Percentiles rank a stretch among this genome's conserved stretches.
phyloP scores from a whole-genome alignment of 2,329 filamentous ascomycete species.

The Paecilomyces variotii region DNA sequence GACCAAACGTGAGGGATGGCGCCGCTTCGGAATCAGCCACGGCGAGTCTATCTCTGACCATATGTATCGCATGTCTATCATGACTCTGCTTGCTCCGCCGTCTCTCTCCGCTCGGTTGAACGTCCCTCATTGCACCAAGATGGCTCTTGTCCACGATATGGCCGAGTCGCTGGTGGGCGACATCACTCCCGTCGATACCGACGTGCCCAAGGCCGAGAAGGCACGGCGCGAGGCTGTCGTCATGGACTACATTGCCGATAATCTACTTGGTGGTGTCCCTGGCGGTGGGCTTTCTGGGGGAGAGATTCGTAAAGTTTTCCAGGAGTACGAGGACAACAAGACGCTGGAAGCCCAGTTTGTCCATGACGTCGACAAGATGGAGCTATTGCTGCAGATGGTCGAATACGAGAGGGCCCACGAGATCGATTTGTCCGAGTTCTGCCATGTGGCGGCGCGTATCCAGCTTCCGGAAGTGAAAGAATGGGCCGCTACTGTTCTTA shows the following conservation, averaged over 20 bases:
- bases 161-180: constrained; percentile 91
- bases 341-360: constrained; percentile 84
- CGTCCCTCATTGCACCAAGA: constrained; percentile 76
- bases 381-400: constrained; percentile 87
- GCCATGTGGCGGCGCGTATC: constrained; percentile 66
- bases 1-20: constrained; percentile 92
- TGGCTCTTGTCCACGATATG: constrained; percentile 97
- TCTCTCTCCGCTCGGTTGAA: constrained; percentile 65
- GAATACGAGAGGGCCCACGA: constrained; percentile 78
- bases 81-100: constrained; percentile 83
- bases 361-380: constrained; percentile 96
- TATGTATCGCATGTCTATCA: constrained; percentile 99
- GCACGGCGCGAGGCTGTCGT: constrained; percentile 74
- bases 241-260: constrained; percentile 80
- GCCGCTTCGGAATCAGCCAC: constrained; percentile 65
- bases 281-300: constrained; percentile 57
- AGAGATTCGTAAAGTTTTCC: constrained; percentile 74
- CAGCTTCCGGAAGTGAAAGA: constrained; percentile 66
- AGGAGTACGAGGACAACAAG: constrained; percentile 85
- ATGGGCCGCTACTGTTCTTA: constrained; percentile 70
- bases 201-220: constrained; percentile 80
- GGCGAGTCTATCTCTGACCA: constrained; percentile 94
- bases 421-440: constrained; percentile 79
- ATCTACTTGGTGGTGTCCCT: constrained; percentile 65
- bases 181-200: constrained; percentile 80